phyloP scores from a whole-genome alignment of 305 asterid species.

The Solanum aculeatissimum region DNA sequence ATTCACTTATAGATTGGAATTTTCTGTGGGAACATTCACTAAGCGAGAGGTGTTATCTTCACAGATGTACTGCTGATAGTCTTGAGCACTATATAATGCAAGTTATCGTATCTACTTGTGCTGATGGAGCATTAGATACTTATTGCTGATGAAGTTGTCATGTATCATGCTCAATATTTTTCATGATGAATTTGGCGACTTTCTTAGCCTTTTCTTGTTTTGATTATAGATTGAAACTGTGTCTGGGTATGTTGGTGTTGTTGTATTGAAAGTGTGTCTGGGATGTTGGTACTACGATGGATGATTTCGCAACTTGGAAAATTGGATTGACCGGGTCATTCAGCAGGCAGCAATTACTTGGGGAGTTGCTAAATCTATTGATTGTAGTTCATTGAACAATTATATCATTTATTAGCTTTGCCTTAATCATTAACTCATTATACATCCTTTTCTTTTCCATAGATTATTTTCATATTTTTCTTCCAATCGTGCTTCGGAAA shows the following conservation, averaged over 20 bases:
- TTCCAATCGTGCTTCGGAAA: background rate
- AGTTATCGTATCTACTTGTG: constrained; percentile 53
- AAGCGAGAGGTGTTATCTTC: background rate
- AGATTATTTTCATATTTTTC: background rate
- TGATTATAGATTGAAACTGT: constrained; percentile 56
- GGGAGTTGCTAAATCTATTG: background rate
- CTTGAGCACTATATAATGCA: constrained; percentile 62
- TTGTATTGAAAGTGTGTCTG: constrained; percentile 21
- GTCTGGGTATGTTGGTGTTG: constrained; percentile 39
- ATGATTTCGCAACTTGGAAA: constrained; percentile 83
- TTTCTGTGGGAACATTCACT: background rate
- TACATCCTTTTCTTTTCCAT: background rate
- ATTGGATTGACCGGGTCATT: constrained; percentile 87
- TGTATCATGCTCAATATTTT: background rate
- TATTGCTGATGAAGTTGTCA: constrained; percentile 7
- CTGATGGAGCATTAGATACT: constrained; percentile 68
- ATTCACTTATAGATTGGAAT: background rate
- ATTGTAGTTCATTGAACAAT: background rate
- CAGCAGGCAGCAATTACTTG: constrained; percentile 65
- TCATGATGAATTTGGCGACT: background rate
- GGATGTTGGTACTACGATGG: constrained; percentile 92
- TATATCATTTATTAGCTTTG: background rate
- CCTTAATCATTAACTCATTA: background rate
- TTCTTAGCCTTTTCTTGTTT: constrained; percentile 1
- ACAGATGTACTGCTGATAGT: constrained; percentile 82